Evolutionary conservation across 805 yeast species (phyloP), one percentile per base, ranked within the genome.

Genomic region (Candida loeiensis): DNA sequence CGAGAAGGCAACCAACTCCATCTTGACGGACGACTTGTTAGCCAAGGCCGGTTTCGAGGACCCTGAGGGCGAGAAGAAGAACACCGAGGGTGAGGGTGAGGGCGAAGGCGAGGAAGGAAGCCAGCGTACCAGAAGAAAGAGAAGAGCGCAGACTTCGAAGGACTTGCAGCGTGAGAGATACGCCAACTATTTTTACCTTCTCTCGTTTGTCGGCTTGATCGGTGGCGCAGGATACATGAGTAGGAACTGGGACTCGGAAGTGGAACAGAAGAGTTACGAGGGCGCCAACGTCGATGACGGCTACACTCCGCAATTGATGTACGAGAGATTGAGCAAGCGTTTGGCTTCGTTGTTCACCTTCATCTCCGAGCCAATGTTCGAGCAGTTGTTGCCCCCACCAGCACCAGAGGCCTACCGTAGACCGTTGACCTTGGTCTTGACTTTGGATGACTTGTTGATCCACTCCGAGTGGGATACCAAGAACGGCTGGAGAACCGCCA

Each of bases 401-500:
- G 86, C 95, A 24, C 82, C 82, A 6, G 91, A 86, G 54, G 95
- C 91, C 40, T 89, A 89, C 64, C 84, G 89, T 59, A 83, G 95
- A 56, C 96, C 98, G 24, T 66, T 85, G 58, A 93, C 99, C 3
- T 71, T 93, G 49, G 97, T 93, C 6, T 63, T 93, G 52, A 82
- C 86, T 21, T 74, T 93, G 55, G 99, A 93, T 54, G 99, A 93
- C 56, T 69, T 93, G 45, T 74, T 93, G 57, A 79, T 91, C 42
- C 96, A 93, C 61, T 81, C 95, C 28, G 86, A 84, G 47, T 93
- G 99, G 99, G 77, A 86, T 42, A 79, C 87, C 50, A 80, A 86
- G 63, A 74, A 79, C 58, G 99, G 99, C 40, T 93, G 99, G 99
- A 82, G 93, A 69, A 91, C 97, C 12, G 98, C 96, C 21, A 93